These are phyloP conservation scores for Nidula niveotomentosa DNA, from an alignment of 1,284 basidiomycete genomes.

Conservation along the genomic window DNA sequence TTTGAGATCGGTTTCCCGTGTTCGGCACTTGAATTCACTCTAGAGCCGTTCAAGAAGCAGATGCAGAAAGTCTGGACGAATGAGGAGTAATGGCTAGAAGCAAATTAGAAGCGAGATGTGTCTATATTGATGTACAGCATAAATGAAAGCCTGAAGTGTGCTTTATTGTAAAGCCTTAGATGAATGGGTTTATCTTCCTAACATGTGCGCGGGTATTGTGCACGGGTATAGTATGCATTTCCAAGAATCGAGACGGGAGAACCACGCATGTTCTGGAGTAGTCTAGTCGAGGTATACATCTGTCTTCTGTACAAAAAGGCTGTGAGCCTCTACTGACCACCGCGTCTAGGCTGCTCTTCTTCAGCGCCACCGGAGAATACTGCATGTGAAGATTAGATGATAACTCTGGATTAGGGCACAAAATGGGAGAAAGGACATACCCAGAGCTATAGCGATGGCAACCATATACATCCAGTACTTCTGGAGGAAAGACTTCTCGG, in stretches of 20 bases:
- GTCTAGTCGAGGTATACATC: too few species aligned
- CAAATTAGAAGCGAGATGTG: conserved; percentile 2
- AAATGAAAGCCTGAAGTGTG: too few species aligned
- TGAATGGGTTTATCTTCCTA: too few species aligned
- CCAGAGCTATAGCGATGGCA: conserved; percentile 53
- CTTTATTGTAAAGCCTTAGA: too few species aligned
- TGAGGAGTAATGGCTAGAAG: conserved; percentile 31
- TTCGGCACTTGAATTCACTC: conserved; percentile 90
- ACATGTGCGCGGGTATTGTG: too few species aligned
- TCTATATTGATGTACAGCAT: background rate
- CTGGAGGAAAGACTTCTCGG: conserved; percentile 79
- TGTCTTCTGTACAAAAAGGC: too few species aligned
- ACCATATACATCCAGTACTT: conserved; percentile 89
- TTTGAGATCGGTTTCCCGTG: conserved; percentile 97
- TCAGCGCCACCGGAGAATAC: conserved; percentile 24
- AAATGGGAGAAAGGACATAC: conserved; percentile 38
- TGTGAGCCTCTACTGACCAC: background rate
- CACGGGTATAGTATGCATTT: too few species aligned
- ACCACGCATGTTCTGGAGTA: too few species aligned
- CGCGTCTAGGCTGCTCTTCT: conserved; percentile 12
- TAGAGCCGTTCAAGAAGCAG: conserved; percentile 90
- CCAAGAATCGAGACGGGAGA: too few species aligned
- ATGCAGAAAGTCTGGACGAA: conserved; percentile 51
- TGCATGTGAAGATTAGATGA: conserved; percentile 5
- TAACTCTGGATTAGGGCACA: background rate